These are phyloP conservation scores for Kodamaea alishanica DNA, from an alignment of 1,139 yeast species.

Conservation along the genomic window DNA sequence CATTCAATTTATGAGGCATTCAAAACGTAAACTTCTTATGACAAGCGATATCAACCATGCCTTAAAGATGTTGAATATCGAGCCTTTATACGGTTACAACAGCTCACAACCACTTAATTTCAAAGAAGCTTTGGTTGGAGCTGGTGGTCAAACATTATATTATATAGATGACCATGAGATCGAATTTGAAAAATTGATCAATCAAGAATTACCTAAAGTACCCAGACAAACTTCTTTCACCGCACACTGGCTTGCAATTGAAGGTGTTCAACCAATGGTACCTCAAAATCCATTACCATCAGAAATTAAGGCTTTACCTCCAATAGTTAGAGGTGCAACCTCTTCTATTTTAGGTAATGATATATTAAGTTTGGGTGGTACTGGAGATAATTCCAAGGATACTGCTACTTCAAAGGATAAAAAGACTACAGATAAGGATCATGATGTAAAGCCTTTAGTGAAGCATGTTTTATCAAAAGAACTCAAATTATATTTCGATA, in stretches of 20 bases:
- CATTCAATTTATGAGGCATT: slow-evolving; percentile 91
- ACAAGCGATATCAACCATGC: slow-evolving; percentile 84
- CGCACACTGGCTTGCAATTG: slow-evolving; percentile 98
- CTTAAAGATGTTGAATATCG: slow-evolving; percentile 79
- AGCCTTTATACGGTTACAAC: slow-evolving; percentile 78
- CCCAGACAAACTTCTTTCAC: slow-evolving; percentile 91
- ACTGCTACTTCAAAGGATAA: slow-evolving; percentile 21
- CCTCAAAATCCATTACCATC: slow-evolving; percentile 92
- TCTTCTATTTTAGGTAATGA: slow-evolving; percentile 44
- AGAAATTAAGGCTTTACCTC: slow-evolving; percentile 64
- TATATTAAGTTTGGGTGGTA: slow-evolving; percentile 28
- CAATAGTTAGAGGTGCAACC: slow-evolving; percentile 70
- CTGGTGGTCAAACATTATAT: slow-evolving; percentile 86
- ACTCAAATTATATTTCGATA: slow-evolving; percentile 87
- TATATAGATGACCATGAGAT: slow-evolving; percentile 88
- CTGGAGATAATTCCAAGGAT: slow-evolving; percentile 15
- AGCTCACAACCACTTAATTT: slow-evolving; percentile 59
- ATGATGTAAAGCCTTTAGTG: slow-evolving; percentile 89
- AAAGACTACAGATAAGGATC: slow-evolving; percentile 47
- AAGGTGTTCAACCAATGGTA: slow-evolving; percentile 97
- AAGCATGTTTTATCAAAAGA: slow-evolving; percentile 95
- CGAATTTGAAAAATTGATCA: slow-evolving; percentile 89
- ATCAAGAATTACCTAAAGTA: slow-evolving; percentile 91
- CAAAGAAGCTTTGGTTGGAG: slow-evolving; percentile 82
- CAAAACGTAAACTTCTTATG: slow-evolving; percentile 76